Conservation (phyloP, 495 filamentous ascomycete species). For the Podospora australis region DNA sequence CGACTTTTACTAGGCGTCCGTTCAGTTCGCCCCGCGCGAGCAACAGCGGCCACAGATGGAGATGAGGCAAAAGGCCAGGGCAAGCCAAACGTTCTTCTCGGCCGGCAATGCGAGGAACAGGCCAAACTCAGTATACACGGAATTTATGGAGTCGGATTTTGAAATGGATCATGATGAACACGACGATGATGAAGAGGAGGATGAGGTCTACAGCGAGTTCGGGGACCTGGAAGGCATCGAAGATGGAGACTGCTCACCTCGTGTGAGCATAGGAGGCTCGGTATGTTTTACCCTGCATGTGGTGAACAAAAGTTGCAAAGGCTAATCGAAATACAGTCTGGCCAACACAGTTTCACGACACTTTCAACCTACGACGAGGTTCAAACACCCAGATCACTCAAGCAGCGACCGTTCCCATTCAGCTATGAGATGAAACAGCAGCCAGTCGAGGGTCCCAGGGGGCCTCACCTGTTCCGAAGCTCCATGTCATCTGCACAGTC, state of each 20-base stretch:
- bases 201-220: conserved; percentile 44
- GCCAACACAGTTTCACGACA: conserved; percentile 64
- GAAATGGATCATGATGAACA: conserved; percentile 54
- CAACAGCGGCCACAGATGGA: conserved; percentile 24
- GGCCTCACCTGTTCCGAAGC: conserved; percentile 82
- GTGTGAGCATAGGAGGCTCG: conserved; percentile 55
- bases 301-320: conserved; percentile 17
- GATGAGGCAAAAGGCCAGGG: conserved; percentile 43
- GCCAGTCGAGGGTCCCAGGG: conserved; percentile 69
- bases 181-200: conserved; percentile 48
- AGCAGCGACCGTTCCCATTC: conserved; percentile 18
- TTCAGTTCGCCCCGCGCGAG: conserved; percentile 17
- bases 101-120: conserved; percentile 32
- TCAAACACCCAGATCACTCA: conserved; percentile 57
- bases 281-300: conserved; percentile 37
- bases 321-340: conserved; percentile 37
- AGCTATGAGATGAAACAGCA: conserved; percentile 34
- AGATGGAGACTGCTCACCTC: conserved; percentile 58
- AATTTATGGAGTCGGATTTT: conserved; percentile 70
- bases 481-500: conserved; percentile 44
- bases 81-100: conserved; percentile 42
- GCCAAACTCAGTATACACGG: conserved; percentile 59
- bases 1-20: conserved; percentile 14
- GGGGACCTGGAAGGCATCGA: conserved; percentile 38
- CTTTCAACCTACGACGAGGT: conserved; percentile 71